Evolutionary conservation across 164 flowering plant genomes (phyloP).

Genomic region (Tetrastigma voinierianum): DNA sequence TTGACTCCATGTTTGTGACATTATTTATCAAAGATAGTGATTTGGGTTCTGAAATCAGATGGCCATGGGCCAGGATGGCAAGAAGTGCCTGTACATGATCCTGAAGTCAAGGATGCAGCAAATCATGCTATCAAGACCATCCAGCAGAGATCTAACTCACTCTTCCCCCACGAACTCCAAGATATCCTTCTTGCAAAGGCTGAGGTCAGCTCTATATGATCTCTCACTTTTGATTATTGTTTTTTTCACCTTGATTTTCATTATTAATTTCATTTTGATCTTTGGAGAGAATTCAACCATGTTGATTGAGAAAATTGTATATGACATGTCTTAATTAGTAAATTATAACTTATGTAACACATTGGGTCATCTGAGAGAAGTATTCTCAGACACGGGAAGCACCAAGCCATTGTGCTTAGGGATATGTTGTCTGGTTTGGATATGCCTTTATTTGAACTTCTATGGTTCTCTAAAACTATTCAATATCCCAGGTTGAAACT

Average conservation of each 20-base stretch:
- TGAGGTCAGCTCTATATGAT: slow-evolving; percentile 40
- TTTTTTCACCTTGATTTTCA: neutral
- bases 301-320: no score
- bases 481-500: no score
- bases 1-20: neutral
- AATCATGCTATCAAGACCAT: slow-evolving; percentile 64
- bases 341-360: no score
- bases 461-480: no score
- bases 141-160: slow-evolving; percentile 77
- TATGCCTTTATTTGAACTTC: no score
- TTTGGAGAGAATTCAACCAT: no score
- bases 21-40: neutral
- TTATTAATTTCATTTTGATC: no score
- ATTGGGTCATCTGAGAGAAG: no score
- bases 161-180: slow-evolving; percentile 63
- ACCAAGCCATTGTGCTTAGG: no score
- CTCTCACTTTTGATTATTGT: neutral
- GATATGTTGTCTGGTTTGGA: no score
- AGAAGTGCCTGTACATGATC: slow-evolving; percentile 63
- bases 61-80: slow-evolving; percentile 50
- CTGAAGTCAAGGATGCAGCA: slow-evolving; percentile 70
- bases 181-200: slow-evolving; percentile 70
- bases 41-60: slow-evolving; percentile 27
- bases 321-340: no score
- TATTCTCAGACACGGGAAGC: no score